Evolutionary conservation across 805 yeast species (phyloP), one percentile per base, ranked within the genome.

Genomic region (Lipomyces yamadae): DNA sequence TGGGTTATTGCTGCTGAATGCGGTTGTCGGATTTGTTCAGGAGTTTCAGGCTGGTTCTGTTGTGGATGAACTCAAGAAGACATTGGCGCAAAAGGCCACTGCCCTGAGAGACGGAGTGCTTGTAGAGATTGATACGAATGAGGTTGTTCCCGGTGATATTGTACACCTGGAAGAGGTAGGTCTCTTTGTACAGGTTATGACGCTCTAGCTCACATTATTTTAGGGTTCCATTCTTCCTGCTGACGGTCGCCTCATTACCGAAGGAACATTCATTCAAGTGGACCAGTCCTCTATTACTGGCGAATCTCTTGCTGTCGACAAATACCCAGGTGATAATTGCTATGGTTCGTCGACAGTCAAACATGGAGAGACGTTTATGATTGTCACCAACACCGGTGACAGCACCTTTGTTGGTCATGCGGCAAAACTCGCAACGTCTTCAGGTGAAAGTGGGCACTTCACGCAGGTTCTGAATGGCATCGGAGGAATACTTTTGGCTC

Each of bases 251-350:
- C 82, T 92, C 72, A 90, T 91, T 69, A 85, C 95, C 74, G 96
- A 90, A 79, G 96, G 88, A 77, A 85, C 89, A 79, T 87, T 88
- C 84, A 83, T 92, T 76, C 97, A 92, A 83, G 88, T 92, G 77
- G 98, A 92, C 84, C 97, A 92, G 84, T 92, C 97, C 76, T 96
- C 97, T 76, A 89, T 92, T 79, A 92, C 98, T 78, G 98, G 98
- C 88, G 98, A 92, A 84, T 92, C 97, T 71, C 83, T 92, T 74
- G 97, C 97, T 78, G 97, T 90, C 74, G 97, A 92, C 84, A 92
- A 92, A 86, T 90, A 84, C 80, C 82, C 83, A 79, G 97, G 96
- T 82, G 97, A 92, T 81, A 83, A 88, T 75, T 83, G 88, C 79
- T 92, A 89, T 88, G 90, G 97, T 68, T 92, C 97, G 54, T 92